These are phyloP conservation scores for Hysterangium stoloniferum DNA, from an alignment of 768 basidiomycete genomes.

Conservation along the genomic window DNA sequence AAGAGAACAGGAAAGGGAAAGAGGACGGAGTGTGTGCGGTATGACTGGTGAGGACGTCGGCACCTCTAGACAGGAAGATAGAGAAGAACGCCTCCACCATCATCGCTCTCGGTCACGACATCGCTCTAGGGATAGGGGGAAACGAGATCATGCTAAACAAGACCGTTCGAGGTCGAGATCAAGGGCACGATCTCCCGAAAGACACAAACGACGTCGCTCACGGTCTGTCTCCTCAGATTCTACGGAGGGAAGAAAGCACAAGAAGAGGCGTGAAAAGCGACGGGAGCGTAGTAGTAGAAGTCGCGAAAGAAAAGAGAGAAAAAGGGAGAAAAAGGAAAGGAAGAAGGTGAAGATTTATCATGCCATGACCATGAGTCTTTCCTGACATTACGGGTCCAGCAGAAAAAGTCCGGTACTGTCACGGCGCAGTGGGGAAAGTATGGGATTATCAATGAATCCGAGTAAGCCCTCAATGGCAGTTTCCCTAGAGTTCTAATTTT, in stretches of 20 bases:
- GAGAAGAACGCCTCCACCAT: neutral
- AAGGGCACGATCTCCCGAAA: constrained; percentile 21
- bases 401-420: constrained; percentile 49
- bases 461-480: constrained; percentile 45
- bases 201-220: constrained; percentile 11
- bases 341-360: constrained; percentile 36
- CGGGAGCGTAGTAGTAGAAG: constrained; percentile 17
- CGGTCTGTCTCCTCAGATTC: constrained; percentile 9
- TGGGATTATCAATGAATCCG: constrained; percentile 76
- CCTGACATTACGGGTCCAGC: constrained; percentile 23
- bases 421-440: constrained; percentile 84
- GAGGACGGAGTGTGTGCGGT: neutral
- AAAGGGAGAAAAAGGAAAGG: constrained; percentile 64
- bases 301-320: constrained; percentile 29
- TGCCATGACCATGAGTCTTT: neutral
- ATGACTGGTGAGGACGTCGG: neutral
- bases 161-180: constrained; percentile 18
- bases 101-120: constrained; percentile 2
- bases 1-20: neutral
- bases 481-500: neutral
- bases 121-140: neutral
- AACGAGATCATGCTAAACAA: too few species aligned
- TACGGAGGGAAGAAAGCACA: constrained; percentile 3
- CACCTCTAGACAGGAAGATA: neutral
- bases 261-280: constrained; percentile 4